phyloP scores from a whole-genome alignment of 495 filamentous ascomycete genomes.

The Parachaetomium inaequale region DNA sequence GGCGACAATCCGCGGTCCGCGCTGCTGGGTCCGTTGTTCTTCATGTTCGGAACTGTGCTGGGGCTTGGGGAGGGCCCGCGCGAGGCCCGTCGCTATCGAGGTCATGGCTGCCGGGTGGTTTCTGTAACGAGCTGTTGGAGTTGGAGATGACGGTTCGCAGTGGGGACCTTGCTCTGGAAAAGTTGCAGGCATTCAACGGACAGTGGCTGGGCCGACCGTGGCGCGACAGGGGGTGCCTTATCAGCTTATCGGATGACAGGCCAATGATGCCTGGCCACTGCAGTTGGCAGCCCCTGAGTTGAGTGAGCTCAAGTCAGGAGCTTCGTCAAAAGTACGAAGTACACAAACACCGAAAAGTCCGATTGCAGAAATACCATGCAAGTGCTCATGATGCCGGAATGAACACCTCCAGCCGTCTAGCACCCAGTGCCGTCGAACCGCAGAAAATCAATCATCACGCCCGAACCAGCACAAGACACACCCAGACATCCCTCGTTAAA shows the following conservation, averaged over 20 bases:
- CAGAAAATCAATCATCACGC: slow-evolving; percentile 13
- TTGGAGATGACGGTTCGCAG: slow-evolving; percentile 17
- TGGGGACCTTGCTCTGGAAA: slow-evolving; percentile 25
- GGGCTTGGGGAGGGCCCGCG: slow-evolving; percentile 81
- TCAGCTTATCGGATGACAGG: slow-evolving; percentile 21
- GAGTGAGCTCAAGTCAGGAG: neutral
- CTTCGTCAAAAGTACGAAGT: neutral
- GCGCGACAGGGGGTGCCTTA: slow-evolving; percentile 3
- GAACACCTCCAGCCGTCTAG: neutral
- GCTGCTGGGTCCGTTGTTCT: slow-evolving; percentile 69
- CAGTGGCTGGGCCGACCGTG: slow-evolving; percentile 23
- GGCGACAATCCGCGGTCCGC: slow-evolving; percentile 74
- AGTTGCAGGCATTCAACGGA: slow-evolving; percentile 27
- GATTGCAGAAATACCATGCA: neutral
- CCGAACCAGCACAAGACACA: slow-evolving; percentile 3
- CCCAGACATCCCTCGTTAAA: slow-evolving; percentile 14
- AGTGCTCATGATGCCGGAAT: neutral
- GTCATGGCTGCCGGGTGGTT: slow-evolving; percentile 48
- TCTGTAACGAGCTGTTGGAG: neutral
- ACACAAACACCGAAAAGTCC: too few species aligned
- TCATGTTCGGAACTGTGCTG: slow-evolving; percentile 85
- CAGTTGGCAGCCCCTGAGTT: slow-evolving; percentile 9
- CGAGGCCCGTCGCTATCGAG: slow-evolving; percentile 70
- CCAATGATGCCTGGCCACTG: too few species aligned
- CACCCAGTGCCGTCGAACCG: neutral